Conservation (phyloP, 2,329 filamentous ascomycete species). For the Verticillium tricorpus region DNA sequence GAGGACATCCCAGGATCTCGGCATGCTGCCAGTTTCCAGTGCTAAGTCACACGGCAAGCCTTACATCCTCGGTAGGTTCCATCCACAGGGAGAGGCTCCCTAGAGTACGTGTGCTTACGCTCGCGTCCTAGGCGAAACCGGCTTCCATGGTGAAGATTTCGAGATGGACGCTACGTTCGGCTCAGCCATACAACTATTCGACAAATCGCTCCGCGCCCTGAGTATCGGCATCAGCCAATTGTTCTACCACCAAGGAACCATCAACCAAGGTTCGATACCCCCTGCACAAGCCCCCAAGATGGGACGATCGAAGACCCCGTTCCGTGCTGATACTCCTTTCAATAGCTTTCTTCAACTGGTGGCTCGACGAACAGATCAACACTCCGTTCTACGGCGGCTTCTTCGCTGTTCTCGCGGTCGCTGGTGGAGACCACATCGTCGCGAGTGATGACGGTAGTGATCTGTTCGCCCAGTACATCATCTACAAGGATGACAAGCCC, state of each 20-base stretch:
- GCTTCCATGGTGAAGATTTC: background rate
- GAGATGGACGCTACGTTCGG: slow-evolving; percentile 21
- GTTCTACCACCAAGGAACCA: slow-evolving; percentile 8
- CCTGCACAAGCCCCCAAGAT: background rate
- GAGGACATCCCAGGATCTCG: slow-evolving; percentile 1
- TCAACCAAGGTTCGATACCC: background rate
- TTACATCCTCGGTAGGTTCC: background rate
- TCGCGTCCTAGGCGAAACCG: background rate
- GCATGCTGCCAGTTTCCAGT: background rate
- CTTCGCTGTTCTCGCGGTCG: slow-evolving; percentile 1
- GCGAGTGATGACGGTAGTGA: background rate
- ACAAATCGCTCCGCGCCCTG: slow-evolving; percentile 6
- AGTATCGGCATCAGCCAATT: slow-evolving; percentile 3
- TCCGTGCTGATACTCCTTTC: background rate
- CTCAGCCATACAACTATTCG: slow-evolving; percentile 4
- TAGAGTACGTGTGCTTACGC: too few species aligned
- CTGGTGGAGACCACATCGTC: background rate
- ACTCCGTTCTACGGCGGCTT: slow-evolving; percentile 7
- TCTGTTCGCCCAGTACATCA: slow-evolving; percentile 5
- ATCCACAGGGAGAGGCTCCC: too few species aligned
- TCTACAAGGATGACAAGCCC: slow-evolving; percentile 4
- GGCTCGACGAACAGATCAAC: slow-evolving; percentile 3
- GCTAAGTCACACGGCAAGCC: background rate
- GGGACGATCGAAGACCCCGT: background rate
- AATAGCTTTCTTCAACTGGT: slow-evolving; percentile 8